These are phyloP conservation scores for Calonectria naviculata DNA, from an alignment of 2,329 filamentous ascomycete genomes.

Conservation along the genomic window DNA sequence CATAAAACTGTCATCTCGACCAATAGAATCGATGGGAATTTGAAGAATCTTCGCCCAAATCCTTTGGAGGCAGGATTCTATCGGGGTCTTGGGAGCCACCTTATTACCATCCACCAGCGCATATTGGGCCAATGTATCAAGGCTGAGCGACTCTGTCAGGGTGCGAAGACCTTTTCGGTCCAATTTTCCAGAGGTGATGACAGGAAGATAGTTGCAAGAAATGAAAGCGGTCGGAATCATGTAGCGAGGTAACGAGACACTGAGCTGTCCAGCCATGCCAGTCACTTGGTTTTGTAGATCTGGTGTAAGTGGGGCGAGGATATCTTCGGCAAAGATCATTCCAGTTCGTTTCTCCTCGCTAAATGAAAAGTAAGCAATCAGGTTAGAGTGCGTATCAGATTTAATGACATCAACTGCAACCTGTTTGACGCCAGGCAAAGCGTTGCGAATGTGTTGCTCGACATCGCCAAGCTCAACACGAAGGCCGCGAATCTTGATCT, in stretches of 20 bases:
- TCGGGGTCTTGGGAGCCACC: neutral
- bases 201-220: neutral
- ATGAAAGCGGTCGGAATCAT: neutral
- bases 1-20: slow-evolving; percentile 59
- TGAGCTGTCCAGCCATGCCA: neutral
- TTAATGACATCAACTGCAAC: neutral
- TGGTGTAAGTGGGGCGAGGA: neutral
- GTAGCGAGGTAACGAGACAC: neutral
- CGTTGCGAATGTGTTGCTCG: neutral
- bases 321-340: neutral
- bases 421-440: neutral
- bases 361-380: neutral
- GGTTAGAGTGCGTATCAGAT: neutral
- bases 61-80: slow-evolving; percentile 38
- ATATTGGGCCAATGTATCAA: neutral
- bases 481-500: slow-evolving; percentile 68
- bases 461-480: slow-evolving; percentile 34
- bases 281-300: neutral
- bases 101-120: neutral
- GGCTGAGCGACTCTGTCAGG: neutral
- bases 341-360: neutral
- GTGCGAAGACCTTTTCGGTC: slow-evolving; percentile 11
- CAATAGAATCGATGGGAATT: slow-evolving; percentile 29
- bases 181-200: slow-evolving; percentile 1
- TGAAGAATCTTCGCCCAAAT: slow-evolving; percentile 52